Percentiles rank a stretch among this genome's conserved stretches.
phyloP scores from a whole-genome alignment of 768 basidiomycete species.

The Thelephora aurantiotincta region DNA sequence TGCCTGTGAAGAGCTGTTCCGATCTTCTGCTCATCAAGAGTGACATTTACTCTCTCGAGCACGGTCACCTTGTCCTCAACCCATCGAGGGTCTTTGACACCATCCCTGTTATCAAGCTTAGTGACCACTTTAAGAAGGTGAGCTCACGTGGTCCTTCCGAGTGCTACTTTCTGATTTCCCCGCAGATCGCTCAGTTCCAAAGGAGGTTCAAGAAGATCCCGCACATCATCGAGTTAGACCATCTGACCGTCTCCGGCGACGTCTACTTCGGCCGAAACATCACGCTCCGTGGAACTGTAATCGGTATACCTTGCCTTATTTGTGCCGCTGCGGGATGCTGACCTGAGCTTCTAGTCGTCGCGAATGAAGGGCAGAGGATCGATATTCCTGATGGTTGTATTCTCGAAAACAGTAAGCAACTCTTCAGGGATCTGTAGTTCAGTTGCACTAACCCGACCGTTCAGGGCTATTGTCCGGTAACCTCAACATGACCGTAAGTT shows the following conservation, averaged over 20 bases:
- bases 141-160: not conserved
- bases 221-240: conserved; percentile 58
- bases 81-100: conserved; percentile 41
- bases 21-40: conserved; percentile 53
- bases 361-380: conserved; percentile 44
- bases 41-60: conserved; percentile 56
- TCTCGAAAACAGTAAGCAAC: conserved; percentile 31
- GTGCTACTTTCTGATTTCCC: not conserved
- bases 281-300: conserved; percentile 52
- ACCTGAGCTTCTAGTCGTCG: conserved; percentile 19
- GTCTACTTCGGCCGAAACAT: conserved; percentile 55
- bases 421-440: not conserved
- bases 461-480: conserved; percentile 59
- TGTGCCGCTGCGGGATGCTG: not conserved
- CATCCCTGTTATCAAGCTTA: conserved; percentile 65
- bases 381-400: conserved; percentile 44
- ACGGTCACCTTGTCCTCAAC: conserved; percentile 55
- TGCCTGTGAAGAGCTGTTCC: conserved; percentile 52
- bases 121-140: conserved; percentile 67
- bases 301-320: conserved; percentile 20
- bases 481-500: conserved; percentile 53
- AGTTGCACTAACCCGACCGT: conserved; percentile 7
- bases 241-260: conserved; percentile 59
- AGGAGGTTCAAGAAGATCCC: conserved; percentile 69
- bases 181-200: conserved; percentile 43